Conservation (phyloP, 495 filamentous ascomycete species). For the Neurospora pannonica region DNA sequence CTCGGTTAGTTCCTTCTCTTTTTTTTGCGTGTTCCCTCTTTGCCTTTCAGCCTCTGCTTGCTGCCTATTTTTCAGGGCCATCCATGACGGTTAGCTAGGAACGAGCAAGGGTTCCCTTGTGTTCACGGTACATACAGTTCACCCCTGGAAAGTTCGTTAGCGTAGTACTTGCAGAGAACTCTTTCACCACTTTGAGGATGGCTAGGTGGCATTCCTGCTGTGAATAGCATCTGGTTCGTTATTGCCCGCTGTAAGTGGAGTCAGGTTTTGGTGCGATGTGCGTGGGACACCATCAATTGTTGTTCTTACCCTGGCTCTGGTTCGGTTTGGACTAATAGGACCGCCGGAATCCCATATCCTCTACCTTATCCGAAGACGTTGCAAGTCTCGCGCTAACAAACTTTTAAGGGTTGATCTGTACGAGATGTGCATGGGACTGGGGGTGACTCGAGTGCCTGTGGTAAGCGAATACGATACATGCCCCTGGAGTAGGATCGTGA, state of each 20-base stretch:
- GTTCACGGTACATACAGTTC: not conserved
- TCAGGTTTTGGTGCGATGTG: not conserved
- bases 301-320: not conserved
- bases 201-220: too few species aligned
- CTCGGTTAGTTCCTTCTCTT: not conserved
- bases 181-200: too few species aligned
- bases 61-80: not conserved
- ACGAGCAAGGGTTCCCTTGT: not conserved
- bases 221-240: too few species aligned
- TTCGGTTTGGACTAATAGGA: too few species aligned
- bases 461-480: not conserved
- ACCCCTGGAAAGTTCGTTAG: too few species aligned
- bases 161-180: too few species aligned
- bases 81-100: not conserved
- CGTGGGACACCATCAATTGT: not conserved
- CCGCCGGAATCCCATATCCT: not conserved
- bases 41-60: not conserved
- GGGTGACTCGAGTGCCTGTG: not conserved
- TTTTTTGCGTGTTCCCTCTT: not conserved
- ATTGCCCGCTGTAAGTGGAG: not conserved
- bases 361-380: not conserved
- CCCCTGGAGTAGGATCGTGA: not conserved
- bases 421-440: not conserved
- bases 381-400: not conserved
- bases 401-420: not conserved